A percentile compares a stretch with the other conserved stretches of the same genome.
These are phyloP conservation scores for Globisporangium heterothallicum DNA, from an alignment of 352 stramenopile genomes.

Conservation along the genomic window DNA sequence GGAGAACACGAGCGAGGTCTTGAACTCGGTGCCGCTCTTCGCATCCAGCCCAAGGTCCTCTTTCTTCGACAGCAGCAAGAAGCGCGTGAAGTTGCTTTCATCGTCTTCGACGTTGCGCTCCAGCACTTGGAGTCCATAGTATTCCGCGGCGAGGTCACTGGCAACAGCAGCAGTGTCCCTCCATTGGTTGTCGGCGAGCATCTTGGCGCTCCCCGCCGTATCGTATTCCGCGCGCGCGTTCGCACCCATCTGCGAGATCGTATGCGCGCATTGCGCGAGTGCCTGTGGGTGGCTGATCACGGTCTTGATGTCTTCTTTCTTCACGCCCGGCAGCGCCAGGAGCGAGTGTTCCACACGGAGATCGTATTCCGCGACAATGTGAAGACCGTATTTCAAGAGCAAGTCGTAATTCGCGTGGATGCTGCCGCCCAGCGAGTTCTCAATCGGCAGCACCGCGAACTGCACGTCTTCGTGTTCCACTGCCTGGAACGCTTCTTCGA, in stretches of 20 bases:
- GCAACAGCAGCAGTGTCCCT: conserved; percentile 89
- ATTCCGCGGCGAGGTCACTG: conserved; percentile 92
- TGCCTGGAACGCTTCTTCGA: conserved; percentile 53
- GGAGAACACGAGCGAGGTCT: conserved; percentile 71
- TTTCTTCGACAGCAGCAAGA: conserved; percentile 78
- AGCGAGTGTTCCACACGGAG: conserved; percentile 91
- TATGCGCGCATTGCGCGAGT: conserved; percentile 95
- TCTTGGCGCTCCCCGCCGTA: conserved; percentile 96
- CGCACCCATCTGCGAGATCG: conserved; percentile 82
- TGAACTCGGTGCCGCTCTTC: conserved; percentile 39
- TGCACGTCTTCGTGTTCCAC: conserved; percentile 81
- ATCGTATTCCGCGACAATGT: conserved; percentile 64
- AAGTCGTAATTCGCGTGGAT: conserved; percentile 96
- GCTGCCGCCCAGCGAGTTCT: conserved; percentile 92
- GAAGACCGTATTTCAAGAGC: conserved; percentile 60
- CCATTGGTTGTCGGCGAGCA: conserved; percentile 90
- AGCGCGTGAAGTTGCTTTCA: conserved; percentile 93
- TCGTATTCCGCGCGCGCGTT: conserved; percentile 91
- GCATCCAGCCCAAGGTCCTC: conserved; percentile 29
- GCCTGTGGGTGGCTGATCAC: conserved; percentile 96
- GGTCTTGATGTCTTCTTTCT: conserved; percentile 89
- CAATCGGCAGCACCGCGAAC: conserved; percentile 92
- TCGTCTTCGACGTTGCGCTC: conserved; percentile 87
- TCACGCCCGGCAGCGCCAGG: conserved; percentile 85
- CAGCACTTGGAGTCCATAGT: conserved; percentile 91